Evolutionary conservation across 2,329 filamentous ascomycete species (phyloP).

Genomic region (Aspergillus sp.): DNA sequence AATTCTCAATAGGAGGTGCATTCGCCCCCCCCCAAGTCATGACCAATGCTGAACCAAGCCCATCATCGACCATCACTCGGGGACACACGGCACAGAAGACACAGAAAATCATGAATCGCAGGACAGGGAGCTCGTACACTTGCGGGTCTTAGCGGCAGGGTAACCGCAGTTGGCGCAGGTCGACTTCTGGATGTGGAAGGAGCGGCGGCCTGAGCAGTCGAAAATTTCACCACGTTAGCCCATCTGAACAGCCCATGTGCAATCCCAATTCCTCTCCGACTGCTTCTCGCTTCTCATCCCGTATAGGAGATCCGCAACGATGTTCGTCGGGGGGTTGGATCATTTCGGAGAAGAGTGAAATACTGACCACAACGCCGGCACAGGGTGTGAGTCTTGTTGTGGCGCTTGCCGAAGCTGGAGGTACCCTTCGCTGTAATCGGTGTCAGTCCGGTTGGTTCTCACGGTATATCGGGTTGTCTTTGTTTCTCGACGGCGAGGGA

Average conservation of each 20-base stretch:
- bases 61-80: slow-evolving; percentile 5
- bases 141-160: slow-evolving; percentile 93
- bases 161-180: slow-evolving; percentile 96
- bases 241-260: slow-evolving; percentile 9
- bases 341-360: slow-evolving; percentile 16
- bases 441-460: slow-evolving; percentile 41
- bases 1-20: slow-evolving; percentile 7
- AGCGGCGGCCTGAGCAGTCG: slow-evolving; percentile 71
- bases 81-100: slow-evolving; percentile 9
- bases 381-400: slow-evolving; percentile 98
- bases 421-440: slow-evolving; percentile 64
- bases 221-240: slow-evolving; percentile 32
- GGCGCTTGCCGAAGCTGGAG: slow-evolving; percentile 73
- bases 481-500: slow-evolving; percentile 21
- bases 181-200: slow-evolving; percentile 99
- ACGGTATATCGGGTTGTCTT: neutral
- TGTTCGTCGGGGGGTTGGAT: slow-evolving; percentile 7
- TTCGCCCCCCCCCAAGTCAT: neutral
- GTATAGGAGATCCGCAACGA: slow-evolving; percentile 14
- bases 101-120: neutral
- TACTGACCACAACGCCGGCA: slow-evolving; percentile 97
- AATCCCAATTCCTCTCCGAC: slow-evolving; percentile 9
- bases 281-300: slow-evolving; percentile 4
- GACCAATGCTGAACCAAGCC: neutral
- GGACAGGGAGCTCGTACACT: slow-evolving; percentile 69